These are phyloP conservation scores for Nicotiana tomentosiformis DNA, from an alignment of 257 asterid genomes.

Conservation along the genomic window DNA sequence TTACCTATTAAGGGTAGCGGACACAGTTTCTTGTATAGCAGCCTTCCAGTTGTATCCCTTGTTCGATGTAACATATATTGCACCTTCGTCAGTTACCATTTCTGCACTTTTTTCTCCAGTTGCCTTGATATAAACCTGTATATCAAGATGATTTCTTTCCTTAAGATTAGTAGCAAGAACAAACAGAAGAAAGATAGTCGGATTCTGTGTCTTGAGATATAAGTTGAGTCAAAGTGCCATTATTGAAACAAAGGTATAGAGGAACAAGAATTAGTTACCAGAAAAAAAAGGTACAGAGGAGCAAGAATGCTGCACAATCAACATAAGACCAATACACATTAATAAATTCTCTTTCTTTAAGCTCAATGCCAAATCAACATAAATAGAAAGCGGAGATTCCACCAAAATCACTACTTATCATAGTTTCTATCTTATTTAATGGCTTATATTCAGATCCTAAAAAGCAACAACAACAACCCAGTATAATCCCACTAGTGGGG, in stretches of 20 bases:
- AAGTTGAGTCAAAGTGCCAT: not conserved
- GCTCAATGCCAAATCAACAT: not conserved
- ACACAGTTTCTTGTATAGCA: conserved; percentile 96
- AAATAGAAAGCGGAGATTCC: conserved; percentile 7
- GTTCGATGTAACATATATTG: conserved; percentile 81
- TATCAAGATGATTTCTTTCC: not conserved
- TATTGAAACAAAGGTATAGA: not conserved
- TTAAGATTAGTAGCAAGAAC: conserved; percentile 3
- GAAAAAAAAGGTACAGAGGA: not conserved
- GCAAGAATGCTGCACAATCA: not conserved
- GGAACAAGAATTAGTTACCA: not conserved
- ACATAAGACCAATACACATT: not conserved
- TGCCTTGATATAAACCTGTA: conserved; percentile 78
- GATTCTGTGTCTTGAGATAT: not conserved
- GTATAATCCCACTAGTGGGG: too few species aligned
- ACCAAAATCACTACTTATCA: not conserved
- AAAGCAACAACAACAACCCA: not conserved
- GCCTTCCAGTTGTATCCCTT: conserved; percentile 98
- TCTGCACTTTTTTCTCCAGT: conserved; percentile 89
- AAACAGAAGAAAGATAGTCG: not conserved
- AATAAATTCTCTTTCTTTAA: not conserved
- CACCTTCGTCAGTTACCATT: conserved; percentile 97
- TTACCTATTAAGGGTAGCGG: conserved; percentile 94
- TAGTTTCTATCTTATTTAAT: not conserved
- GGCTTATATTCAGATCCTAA: not conserved